phyloP scores from a whole-genome alignment of 768 basidiomycete genomes.

The Coprinopsis cinerea region DNA sequence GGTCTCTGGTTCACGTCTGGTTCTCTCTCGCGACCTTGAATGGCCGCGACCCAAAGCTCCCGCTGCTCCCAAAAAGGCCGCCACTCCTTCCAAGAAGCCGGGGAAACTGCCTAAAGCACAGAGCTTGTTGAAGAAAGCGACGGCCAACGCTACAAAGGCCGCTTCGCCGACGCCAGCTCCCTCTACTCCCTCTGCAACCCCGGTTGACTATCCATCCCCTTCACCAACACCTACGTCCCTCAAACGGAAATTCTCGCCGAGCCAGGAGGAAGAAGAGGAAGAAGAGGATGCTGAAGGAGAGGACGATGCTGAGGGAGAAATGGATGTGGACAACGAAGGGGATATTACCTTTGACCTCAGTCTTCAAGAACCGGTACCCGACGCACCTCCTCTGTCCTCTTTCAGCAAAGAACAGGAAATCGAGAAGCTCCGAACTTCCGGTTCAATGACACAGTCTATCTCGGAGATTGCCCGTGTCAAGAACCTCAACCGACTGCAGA shows the following conservation, averaged over 20 bases:
- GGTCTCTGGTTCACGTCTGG: conserved; percentile 84
- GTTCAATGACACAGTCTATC: conserved; percentile 98
- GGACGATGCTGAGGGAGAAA: conserved; percentile 66
- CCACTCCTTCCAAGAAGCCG: conserved; percentile 45
- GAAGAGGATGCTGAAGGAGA: conserved; percentile 49
- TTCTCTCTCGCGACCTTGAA: conserved; percentile 82
- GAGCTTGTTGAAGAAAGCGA: conserved; percentile 63
- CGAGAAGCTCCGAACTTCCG: conserved; percentile 94
- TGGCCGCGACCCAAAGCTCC: conserved; percentile 87
- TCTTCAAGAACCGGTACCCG: conserved; percentile 44
- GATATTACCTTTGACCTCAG: conserved; percentile 62
- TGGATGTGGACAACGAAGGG: conserved; percentile 73
- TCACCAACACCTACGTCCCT: conserved; percentile 49
- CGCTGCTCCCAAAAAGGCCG: conserved; percentile 48
- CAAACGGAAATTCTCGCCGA: conserved; percentile 65
- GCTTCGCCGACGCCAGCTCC: conserved; percentile 57
- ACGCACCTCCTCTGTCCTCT: conserved; percentile 46
- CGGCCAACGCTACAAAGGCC: conserved; percentile 55
- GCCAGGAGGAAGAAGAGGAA: conserved; percentile 61
- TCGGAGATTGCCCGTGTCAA: conserved; percentile 98
- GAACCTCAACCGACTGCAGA: conserved; percentile 94
- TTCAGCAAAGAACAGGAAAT: conserved; percentile 99
- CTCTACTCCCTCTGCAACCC: conserved; percentile 40
- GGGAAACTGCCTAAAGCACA: conserved; percentile 56
- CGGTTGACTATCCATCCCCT: conserved; percentile 41